These are phyloP conservation scores for Hibiscus syriacus DNA, from an alignment of 345 rosid species.

Conservation along the genomic window DNA sequence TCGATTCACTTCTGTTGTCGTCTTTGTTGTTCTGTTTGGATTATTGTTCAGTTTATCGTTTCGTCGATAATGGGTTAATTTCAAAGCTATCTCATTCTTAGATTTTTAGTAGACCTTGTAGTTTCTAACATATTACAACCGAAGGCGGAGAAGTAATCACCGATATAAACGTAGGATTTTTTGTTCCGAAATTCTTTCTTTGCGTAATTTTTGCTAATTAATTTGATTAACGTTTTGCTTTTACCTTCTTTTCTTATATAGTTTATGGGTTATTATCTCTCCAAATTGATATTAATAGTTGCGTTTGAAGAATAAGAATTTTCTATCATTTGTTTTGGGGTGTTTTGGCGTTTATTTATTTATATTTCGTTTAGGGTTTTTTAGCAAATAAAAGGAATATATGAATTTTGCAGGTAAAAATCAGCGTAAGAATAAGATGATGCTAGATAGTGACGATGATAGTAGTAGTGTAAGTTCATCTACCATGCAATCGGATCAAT, in stretches of 20 bases:
- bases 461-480: constrained; percentile 68
- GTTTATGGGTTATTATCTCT: not conserved
- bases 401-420: constrained; percentile 35
- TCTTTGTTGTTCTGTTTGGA: constrained; percentile 16
- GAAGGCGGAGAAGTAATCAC: not conserved
- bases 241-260: not conserved
- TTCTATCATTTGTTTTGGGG: too few relatives aligned
- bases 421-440: constrained; percentile 44
- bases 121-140: constrained; percentile 14
- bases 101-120: constrained; percentile 29
- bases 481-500: constrained; percentile 45
- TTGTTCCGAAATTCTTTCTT: not conserved
- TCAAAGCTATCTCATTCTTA: constrained; percentile 18
- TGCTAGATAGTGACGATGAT: constrained; percentile 81
- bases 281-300: not conserved
- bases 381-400: not conserved
- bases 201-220: not conserved
- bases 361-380: not conserved
- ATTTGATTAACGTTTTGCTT: not conserved
- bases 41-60: constrained; percentile 22
- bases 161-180: constrained; percentile 46
- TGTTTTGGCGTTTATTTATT: too few relatives aligned
- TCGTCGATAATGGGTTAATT: constrained; percentile 20
- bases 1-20: constrained; percentile 30
- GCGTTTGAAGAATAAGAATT: too few relatives aligned